phyloP scores from a whole-genome alignment of 306 rosid species.

The Rosa rugosa region DNA sequence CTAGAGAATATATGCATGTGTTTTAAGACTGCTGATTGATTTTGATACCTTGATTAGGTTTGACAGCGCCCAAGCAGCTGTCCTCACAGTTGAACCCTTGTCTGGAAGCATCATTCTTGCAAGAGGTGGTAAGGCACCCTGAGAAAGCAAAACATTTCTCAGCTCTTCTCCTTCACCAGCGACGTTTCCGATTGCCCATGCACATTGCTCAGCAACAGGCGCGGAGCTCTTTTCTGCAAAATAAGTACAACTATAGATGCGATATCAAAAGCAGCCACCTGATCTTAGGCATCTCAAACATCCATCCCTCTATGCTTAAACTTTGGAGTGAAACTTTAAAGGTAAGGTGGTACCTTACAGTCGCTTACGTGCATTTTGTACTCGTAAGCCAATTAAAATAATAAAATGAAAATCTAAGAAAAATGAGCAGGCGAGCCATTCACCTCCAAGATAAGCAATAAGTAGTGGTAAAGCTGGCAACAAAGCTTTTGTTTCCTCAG shows the following conservation, averaged over 20 bases:
- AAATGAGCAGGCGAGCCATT: slow-evolving; percentile 30
- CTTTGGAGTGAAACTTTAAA: slow-evolving; percentile 1
- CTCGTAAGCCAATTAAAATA: not conserved
- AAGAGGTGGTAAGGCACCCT: slow-evolving; percentile 88
- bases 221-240: slow-evolving; percentile 79
- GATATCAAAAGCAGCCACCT: slow-evolving; percentile 25
- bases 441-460: slow-evolving; percentile 95
- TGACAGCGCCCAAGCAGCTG: slow-evolving; percentile 99
- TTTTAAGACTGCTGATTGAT: not conserved
- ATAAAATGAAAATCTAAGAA: not conserved
- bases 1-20: not conserved
- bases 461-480: slow-evolving; percentile 88
- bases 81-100: slow-evolving; percentile 85
- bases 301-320: not conserved
- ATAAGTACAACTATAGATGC: slow-evolving; percentile 26
- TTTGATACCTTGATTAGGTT: slow-evolving; percentile 87
- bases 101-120: slow-evolving; percentile 88
- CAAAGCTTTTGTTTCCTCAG: slow-evolving; percentile 86
- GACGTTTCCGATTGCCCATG: slow-evolving; percentile 96
- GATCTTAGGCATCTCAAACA: slow-evolving; percentile 15
- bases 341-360: not conserved
- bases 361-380: not conserved
- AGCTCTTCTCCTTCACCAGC: slow-evolving; percentile 96
- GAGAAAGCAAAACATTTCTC: slow-evolving; percentile 75
- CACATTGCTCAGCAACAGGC: slow-evolving; percentile 93